Evolutionary conservation across 495 filamentous ascomycete genomes (phyloP).

Genomic region (Trichocladium antarcticum): DNA sequence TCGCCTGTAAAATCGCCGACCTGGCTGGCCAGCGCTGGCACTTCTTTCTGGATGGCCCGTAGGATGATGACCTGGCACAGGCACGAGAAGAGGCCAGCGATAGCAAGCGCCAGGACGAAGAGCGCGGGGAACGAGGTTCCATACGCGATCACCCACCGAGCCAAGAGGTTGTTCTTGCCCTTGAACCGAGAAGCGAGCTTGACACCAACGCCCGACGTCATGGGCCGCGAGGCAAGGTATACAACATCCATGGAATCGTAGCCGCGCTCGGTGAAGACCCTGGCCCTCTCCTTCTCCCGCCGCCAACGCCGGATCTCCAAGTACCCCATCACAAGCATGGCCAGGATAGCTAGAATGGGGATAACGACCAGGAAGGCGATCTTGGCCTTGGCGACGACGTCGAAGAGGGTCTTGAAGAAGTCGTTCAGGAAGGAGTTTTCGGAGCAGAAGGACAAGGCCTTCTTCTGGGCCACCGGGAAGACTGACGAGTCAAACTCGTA

Average conservation of each 20-base stretch:
- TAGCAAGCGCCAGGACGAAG: conserved; percentile 72
- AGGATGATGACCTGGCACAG: conserved; percentile 78
- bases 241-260: conserved; percentile 78
- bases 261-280: conserved; percentile 51
- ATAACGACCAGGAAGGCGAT: conserved; percentile 66
- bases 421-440: conserved; percentile 70
- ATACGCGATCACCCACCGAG: conserved; percentile 81
- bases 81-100: conserved; percentile 77
- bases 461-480: conserved; percentile 71
- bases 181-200: conserved; percentile 58
- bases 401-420: conserved; percentile 66
- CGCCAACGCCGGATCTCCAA: conserved; percentile 72
- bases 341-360: conserved; percentile 55
- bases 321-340: conserved; percentile 64
- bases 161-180: conserved; percentile 55
- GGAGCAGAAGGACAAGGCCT: conserved; percentile 77
- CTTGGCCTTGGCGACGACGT: conserved; percentile 49
- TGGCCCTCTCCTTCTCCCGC: conserved; percentile 54
- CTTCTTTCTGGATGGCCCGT: conserved; percentile 56
- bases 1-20: conserved; percentile 74
- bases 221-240: conserved; percentile 73
- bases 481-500: conserved; percentile 67
- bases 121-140: conserved; percentile 73
- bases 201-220: conserved; percentile 59
- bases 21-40: conserved; percentile 62